A percentile compares a stretch with the other conserved stretches of the same genome.
Evolutionary conservation across 352 stramenopile genomes (phyloP).

Genomic region (Globisporangium rhizosaccharum): DNA sequence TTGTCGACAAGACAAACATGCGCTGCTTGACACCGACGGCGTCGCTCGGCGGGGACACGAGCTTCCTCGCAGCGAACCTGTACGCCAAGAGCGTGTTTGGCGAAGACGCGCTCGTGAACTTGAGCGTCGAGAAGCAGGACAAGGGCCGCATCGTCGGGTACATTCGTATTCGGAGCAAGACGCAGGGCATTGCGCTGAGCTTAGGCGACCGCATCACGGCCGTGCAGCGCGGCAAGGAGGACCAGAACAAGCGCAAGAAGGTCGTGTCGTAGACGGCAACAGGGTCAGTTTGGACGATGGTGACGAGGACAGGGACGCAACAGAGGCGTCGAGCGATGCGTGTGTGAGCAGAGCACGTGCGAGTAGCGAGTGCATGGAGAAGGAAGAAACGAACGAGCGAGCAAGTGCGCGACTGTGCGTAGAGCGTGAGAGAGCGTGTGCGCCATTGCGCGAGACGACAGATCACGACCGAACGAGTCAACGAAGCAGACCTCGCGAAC

Average conservation of each 20-base stretch:
- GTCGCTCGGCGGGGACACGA: constrained; percentile 84
- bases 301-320: neutral
- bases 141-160: constrained; percentile 97
- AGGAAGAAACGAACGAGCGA: neutral
- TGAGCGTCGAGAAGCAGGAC: constrained; percentile 99
- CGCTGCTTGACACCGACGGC: constrained; percentile 96
- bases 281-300: neutral
- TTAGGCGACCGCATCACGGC: constrained; percentile 98
- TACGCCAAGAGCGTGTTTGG: constrained; percentile 93
- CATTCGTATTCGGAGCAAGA: constrained; percentile 99
- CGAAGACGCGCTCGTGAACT: constrained; percentile 99
- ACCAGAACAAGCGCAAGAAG: constrained; percentile 84
- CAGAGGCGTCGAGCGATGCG: neutral
- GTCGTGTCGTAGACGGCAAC: constrained; percentile 43
- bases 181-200: constrained; percentile 99
- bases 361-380: neutral
- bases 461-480: neutral
- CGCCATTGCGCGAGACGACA: neutral
- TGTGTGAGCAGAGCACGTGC: neutral
- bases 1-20: constrained; percentile 99
- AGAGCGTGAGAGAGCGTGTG: constrained; percentile 2
- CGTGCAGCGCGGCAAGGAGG: constrained; percentile 89
- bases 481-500: too few relatives aligned
- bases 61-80: constrained; percentile 93
- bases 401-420: neutral